Evolutionary conservation across 768 basidiomycete genomes (phyloP).

Genomic region (Agrocybe pediades): DNA sequence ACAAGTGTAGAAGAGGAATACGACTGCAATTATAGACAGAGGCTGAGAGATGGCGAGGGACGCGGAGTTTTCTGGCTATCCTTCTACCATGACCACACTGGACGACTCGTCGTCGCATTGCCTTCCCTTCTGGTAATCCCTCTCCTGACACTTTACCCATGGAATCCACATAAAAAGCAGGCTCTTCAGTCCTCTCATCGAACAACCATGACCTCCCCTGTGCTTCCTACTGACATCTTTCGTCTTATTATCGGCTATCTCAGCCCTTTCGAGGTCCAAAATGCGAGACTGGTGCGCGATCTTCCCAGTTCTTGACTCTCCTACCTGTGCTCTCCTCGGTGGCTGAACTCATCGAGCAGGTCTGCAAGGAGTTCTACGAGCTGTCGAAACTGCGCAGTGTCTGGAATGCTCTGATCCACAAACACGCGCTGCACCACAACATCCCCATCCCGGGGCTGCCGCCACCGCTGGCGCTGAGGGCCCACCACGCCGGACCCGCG

Average conservation of each 20-base stretch:
- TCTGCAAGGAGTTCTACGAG: slow-evolving; percentile 42
- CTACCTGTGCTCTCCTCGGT: background rate
- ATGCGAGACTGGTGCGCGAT: slow-evolving; percentile 48
- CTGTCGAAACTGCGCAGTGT: slow-evolving; percentile 49
- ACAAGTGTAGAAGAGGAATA: slow-evolving; percentile 5
- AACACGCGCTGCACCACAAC: slow-evolving; percentile 39
- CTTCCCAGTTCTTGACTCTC: background rate
- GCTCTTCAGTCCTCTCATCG: background rate
- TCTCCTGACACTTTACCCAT: background rate
- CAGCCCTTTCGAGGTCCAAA: slow-evolving; percentile 40
- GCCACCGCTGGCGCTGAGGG: too few species aligned
- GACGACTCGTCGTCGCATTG: background rate
- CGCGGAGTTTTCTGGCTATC: slow-evolving; percentile 12
- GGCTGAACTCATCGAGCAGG: slow-evolving; percentile 31
- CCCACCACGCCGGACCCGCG: too few species aligned
- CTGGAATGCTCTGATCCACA: slow-evolving; percentile 49
- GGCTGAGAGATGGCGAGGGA: slow-evolving; percentile 25
- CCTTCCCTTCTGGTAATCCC: background rate
- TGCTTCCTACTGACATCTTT: slow-evolving; percentile 52
- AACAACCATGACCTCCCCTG: slow-evolving; percentile 11
- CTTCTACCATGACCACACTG: slow-evolving; percentile 1
- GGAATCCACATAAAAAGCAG: background rate
- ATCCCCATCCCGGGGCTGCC: slow-evolving; percentile 49
- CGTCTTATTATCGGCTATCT: slow-evolving; percentile 44
- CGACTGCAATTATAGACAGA: slow-evolving; percentile 4